Base-by-base conservation (phyloP, 2,329 filamentous ascomycete genomes). In the Trichophyton mentagrophytes region DNA sequence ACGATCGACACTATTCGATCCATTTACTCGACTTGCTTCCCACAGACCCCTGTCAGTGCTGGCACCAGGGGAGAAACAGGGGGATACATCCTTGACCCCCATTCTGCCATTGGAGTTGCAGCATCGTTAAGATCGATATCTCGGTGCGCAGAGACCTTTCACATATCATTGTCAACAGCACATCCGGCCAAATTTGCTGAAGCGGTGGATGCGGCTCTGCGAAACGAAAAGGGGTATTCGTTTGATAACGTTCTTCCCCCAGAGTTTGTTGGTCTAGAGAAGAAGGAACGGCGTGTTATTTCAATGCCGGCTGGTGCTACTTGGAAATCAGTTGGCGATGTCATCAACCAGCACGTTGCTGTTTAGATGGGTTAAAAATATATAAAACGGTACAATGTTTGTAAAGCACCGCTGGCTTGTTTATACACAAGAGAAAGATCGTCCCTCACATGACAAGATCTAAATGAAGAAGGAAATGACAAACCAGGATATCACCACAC, bases 171-270 rank as follows among this genome's bases (percentile, higher is more conserved):
- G 2, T 89, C 91, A 1, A 99, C 93, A 1, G 93, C 93, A 1
- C 93, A 99, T 74, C 92, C 93, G 0, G 93, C 92, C 64, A 99
- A 99, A 74, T 99, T 99, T 70, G 85, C 87, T 0, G 83, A 84
- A 36, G 91, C 91, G 0, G 92, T 99, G 1, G 87, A 91, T 67
- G 72, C 87, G 56, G 90, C 92, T 0, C 78, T 97, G 62, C 81
- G 84, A 65, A 82, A 82, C 7, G 80, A 88, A 70, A 72, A 80
- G n/a, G 85, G 81, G 1, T 96, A 95, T 68, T 80, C 84, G 67
- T 96, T 96, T 70, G 79, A 83, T 46, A 82, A 86, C 64, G 87
- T 97, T 1, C 79, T 95, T 60, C 92, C 92, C 0, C 73, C 81
- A 61, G 89, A 96, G 75, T 93, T 96, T 69, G 76, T 87, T 38